phyloP scores from a whole-genome alignment of 2,329 filamentous ascomycete species.

The Fusarium kyushuense region DNA sequence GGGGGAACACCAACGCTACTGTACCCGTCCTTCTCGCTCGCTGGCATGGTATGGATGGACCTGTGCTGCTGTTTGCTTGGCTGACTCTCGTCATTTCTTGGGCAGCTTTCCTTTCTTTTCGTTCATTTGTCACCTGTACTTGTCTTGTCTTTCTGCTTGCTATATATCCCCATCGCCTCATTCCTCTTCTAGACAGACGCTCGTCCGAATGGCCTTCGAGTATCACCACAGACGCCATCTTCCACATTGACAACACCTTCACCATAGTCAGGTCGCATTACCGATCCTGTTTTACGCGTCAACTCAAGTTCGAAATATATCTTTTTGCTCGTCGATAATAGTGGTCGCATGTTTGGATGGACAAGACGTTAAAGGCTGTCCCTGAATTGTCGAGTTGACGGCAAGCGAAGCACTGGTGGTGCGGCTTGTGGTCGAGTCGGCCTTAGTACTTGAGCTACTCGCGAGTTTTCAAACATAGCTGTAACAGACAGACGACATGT shows the following conservation, averaged over 20 bases:
- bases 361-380: constrained; percentile 35
- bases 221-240: constrained; percentile 23
- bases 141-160: constrained; percentile 21
- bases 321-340: constrained; percentile 6
- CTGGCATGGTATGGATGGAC: constrained; percentile 38
- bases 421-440: constrained; percentile 38
- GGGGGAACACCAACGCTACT: constrained; percentile 47
- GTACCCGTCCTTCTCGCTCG: constrained; percentile 41
- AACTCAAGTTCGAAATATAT: neutral
- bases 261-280: constrained; percentile 6
- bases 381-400: constrained; percentile 42
- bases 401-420: constrained; percentile 35
- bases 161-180: constrained; percentile 28
- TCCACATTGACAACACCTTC: constrained; percentile 25
- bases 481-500: constrained; percentile 31
- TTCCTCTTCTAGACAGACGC: constrained; percentile 11
- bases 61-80: constrained; percentile 36
- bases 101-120: constrained; percentile 32
- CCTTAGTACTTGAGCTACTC: constrained; percentile 23
- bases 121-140: constrained; percentile 24
- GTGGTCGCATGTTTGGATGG: constrained; percentile 40
- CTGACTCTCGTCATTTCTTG: constrained; percentile 37
- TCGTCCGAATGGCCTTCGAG: constrained; percentile 38
- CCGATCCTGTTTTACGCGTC: constrained; percentile 11
- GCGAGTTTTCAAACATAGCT: constrained; percentile 11